These are phyloP conservation scores for Suillus paluster DNA, from an alignment of 768 basidiomycete species.

Conservation along the genomic window DNA sequence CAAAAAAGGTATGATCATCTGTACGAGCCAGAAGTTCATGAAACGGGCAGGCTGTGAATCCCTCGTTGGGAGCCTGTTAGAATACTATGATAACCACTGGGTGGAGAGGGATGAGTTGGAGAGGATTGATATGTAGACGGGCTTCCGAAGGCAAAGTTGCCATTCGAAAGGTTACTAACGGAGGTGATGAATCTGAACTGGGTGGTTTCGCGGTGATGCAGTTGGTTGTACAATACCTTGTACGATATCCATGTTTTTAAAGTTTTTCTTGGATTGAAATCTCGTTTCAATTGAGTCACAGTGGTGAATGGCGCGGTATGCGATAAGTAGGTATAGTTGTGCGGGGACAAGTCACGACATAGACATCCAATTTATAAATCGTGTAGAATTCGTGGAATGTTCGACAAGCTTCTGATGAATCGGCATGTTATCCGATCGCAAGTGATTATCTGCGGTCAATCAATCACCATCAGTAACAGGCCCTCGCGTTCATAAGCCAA, in stretches of 20 bases:
- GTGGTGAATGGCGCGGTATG: neutral
- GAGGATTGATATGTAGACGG: constrained; percentile 1
- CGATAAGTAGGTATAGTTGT: constrained; percentile 1
- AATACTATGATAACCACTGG: constrained; percentile 41
- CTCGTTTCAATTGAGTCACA: neutral
- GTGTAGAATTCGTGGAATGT: neutral
- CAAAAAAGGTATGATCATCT: constrained; percentile 78
- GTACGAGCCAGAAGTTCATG: constrained; percentile 66
- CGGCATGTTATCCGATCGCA: neutral
- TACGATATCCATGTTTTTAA: neutral
- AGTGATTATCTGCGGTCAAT: neutral
- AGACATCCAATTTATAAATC: neutral
- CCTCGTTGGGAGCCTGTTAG: constrained; percentile 47
- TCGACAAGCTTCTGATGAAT: neutral
- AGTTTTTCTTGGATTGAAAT: neutral
- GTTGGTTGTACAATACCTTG: neutral
- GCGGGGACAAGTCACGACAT: neutral
- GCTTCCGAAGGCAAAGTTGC: neutral
- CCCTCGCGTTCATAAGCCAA: neutral
- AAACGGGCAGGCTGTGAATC: constrained; percentile 51
- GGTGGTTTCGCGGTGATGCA: neutral
- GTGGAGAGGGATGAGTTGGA: constrained; percentile 36
- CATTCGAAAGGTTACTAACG: neutral
- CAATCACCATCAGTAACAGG: neutral
- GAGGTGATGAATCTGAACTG: neutral